Base-by-base conservation (phyloP, 225 moss, liverwort and hornwort species). In the Rhytidiadelphus loreus region DNA sequence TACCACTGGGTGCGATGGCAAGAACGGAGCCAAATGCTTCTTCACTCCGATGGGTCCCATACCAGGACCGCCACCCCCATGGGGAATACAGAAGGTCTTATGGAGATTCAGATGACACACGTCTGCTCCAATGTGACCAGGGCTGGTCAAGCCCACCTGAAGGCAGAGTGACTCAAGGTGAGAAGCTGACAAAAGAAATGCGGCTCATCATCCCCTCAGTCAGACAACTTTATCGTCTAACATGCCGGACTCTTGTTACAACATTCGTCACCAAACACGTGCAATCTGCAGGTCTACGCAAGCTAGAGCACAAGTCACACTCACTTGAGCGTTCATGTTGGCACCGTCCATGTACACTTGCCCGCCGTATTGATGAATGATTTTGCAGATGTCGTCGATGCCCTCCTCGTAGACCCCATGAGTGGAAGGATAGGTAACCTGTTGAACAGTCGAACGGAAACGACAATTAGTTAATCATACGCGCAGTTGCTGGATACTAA, bases 1-100 rank as follows among this genome's bases (percentile, higher is more conserved):
- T 87, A 98, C 97, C 92, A 99, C 95, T 76, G 98, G 98, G 88
- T 99, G 98, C 44, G 98, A 99, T 66, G 98, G 98, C 91, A 99
- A 69, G 91, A 93, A 97, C 46, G 98, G 97, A 87, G 98, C 97
- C 91, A 99, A 91, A 92, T 99, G 98, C 93, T 96, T 96, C 95
- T 99, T 99, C 80, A 99, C 98, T 71, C 98, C 98, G 73, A 99
- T 99, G 55, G 98, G 98, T 72, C 98, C 98, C 98, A 99, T 99
- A 41, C 98, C 98, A 83, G 98, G 98, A 77, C 98, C 98, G 55
- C 98, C 98, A 61, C 98, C 98, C 85, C 98, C 98, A 77, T 99
- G 98, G 60, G 98, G 98, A 90, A 99, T 99, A 65, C 98, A 99
- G 86, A 99, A 99, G 32, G 98, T 99, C 93, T 99, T 99, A 83